Conservation (phyloP, 2,329 filamentous ascomycete genomes). For the Xylariaceae sp. region DNA sequence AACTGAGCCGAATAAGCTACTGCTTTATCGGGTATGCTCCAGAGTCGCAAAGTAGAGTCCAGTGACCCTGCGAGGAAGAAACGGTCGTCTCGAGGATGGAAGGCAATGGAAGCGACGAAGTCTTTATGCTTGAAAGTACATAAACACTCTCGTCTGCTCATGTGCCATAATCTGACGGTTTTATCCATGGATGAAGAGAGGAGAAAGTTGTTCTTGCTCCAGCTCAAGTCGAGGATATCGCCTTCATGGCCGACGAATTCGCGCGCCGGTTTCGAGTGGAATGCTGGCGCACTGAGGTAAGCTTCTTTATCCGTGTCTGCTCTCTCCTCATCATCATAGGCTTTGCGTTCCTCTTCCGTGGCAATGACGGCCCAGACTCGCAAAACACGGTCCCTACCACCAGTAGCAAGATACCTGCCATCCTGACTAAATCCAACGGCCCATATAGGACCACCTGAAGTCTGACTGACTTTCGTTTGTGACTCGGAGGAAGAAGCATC, state of each 20-base stretch:
- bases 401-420: slow-evolving; percentile 85
- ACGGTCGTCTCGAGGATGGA: slow-evolving; percentile 89
- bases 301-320: slow-evolving; percentile 45
- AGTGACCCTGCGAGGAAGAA: slow-evolving; percentile 95
- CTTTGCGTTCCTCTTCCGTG: slow-evolving; percentile 69
- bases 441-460: slow-evolving; percentile 71
- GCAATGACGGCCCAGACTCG: slow-evolving; percentile 86
- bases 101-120: slow-evolving; percentile 89
- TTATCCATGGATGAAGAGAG: slow-evolving; percentile 98
- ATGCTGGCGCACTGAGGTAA: slow-evolving; percentile 83
- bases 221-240: slow-evolving; percentile 85
- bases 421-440: slow-evolving; percentile 88
- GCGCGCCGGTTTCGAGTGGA: slow-evolving; percentile 68
- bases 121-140: slow-evolving; percentile 94
- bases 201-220: slow-evolving; percentile 99
- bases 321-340: slow-evolving; percentile 65
- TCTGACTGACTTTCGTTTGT: slow-evolving; percentile 34
- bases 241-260: slow-evolving; percentile 81
- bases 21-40: slow-evolving; percentile 96
- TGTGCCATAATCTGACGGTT: slow-evolving; percentile 90
- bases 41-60: slow-evolving; percentile 80
- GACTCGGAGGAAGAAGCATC: slow-evolving; percentile 27
- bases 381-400: slow-evolving; percentile 79
- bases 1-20: slow-evolving; percentile 76
- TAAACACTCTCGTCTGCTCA: slow-evolving; percentile 76